Percentiles rank a stretch among this genome's conserved stretches.
Conservation (phyloP, 1,284 basidiomycete species). For the Ustilago xerochloae region DNA sequence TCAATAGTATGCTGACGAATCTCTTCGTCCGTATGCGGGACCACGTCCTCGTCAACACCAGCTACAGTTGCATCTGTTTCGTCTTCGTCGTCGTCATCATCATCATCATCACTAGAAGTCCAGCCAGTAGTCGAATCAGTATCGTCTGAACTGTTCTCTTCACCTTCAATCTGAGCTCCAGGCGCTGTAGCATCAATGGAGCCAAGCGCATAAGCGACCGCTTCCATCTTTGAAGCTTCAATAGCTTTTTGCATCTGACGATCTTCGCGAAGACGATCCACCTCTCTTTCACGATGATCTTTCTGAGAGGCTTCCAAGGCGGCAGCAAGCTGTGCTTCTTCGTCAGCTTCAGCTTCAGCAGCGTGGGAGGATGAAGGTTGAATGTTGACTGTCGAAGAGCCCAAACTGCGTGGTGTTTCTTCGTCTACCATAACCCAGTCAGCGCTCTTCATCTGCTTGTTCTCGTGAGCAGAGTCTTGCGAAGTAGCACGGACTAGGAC, state of each 20-base stretch:
- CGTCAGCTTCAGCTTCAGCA: slow-evolving; percentile 12
- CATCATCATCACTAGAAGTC: slow-evolving; percentile 72
- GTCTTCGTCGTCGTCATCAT: slow-evolving; percentile 69
- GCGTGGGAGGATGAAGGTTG: slow-evolving; percentile 23
- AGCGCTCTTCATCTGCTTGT: slow-evolving; percentile 4
- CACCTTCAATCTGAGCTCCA: slow-evolving; percentile 24
- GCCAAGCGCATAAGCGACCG: slow-evolving; percentile 37
- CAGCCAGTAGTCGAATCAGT: slow-evolving; percentile 70
- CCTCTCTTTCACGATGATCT: slow-evolving; percentile 23
- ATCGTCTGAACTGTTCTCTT: slow-evolving; percentile 61
- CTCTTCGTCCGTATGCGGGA: slow-evolving; percentile 69
- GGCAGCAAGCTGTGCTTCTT: slow-evolving; percentile 31
- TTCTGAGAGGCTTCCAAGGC: slow-evolving; percentile 33
- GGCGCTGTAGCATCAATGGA: slow-evolving; percentile 12
- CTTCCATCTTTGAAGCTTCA: slow-evolving; percentile 49
- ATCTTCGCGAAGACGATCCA: slow-evolving; percentile 37
- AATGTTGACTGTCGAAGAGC: slow-evolving; percentile 35
- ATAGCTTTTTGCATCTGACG: slow-evolving; percentile 45
- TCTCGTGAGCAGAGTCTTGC: slow-evolving; percentile 17
- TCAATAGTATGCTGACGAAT: slow-evolving; percentile 80
- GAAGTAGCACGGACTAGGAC: slow-evolving; percentile 25
- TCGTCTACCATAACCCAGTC: slow-evolving; percentile 47
- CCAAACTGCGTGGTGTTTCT: slow-evolving; percentile 14
- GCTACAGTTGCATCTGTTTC: slow-evolving; percentile 41
- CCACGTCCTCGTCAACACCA: slow-evolving; percentile 28